These are phyloP conservation scores for Colletotrichum costaricense DNA, from an alignment of 2,329 filamentous ascomycete genomes.

Conservation along the genomic window DNA sequence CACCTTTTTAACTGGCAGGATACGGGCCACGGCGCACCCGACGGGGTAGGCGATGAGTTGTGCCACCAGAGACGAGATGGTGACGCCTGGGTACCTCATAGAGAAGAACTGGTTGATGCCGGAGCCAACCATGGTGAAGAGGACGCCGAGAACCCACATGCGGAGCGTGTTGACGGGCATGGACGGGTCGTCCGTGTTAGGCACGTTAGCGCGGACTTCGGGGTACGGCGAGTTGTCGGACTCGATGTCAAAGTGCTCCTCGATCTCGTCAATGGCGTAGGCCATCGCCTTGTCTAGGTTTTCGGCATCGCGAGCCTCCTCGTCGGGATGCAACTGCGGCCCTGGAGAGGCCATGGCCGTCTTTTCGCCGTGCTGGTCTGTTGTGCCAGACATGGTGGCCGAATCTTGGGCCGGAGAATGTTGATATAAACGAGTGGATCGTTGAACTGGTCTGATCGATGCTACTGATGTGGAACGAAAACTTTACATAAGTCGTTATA, in stretches of 20 bases:
- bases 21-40: constrained; percentile 46
- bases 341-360: not conserved
- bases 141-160: constrained; percentile 47
- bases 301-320: constrained; percentile 4
- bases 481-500: not conserved
- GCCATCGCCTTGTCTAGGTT: constrained; percentile 26
- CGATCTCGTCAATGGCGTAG: constrained; percentile 25
- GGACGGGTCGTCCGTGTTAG: constrained; percentile 49
- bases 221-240: constrained; percentile 47
- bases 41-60: constrained; percentile 51
- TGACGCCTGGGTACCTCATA: constrained; percentile 50
- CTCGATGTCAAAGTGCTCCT: constrained; percentile 25
- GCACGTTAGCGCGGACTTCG: constrained; percentile 53
- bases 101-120: constrained; percentile 51
- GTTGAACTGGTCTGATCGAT: not conserved
- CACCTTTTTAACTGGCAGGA: constrained; percentile 47
- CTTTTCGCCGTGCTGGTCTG: constrained; percentile 6
- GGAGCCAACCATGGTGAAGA: constrained; percentile 46
- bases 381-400: constrained; percentile 8
- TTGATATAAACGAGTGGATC: not conserved
- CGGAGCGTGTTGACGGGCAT: constrained; percentile 50
- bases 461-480: not conserved
- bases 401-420: not conserved
- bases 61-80: constrained; percentile 50
- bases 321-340: not conserved